Percentiles rank a stretch among this genome's conserved stretches.
Evolutionary conservation across 2,329 filamentous ascomycete genomes (phyloP).

Genomic region (Fusarium multiceps): DNA sequence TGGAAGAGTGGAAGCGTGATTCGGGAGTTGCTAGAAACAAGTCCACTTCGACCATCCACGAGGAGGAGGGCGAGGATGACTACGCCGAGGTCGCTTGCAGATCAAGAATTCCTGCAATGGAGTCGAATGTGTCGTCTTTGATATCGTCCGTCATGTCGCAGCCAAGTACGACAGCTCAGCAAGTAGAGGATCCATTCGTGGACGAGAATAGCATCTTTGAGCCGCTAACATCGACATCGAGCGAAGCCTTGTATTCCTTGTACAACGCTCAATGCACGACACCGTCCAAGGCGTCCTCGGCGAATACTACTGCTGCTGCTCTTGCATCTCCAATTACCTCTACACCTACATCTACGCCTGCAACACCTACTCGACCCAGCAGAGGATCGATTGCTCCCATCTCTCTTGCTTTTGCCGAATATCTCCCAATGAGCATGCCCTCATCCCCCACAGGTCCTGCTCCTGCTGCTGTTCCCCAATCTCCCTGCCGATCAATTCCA

Average conservation of each 20-base stretch:
- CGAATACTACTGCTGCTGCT: constrained; percentile 14
- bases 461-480: constrained; percentile 11
- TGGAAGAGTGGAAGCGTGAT: constrained; percentile 64
- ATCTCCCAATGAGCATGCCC: constrained; percentile 24
- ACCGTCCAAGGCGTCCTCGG: constrained; percentile 27
- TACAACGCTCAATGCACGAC: constrained; percentile 43
- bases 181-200: constrained; percentile 40
- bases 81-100: constrained; percentile 41
- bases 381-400: constrained; percentile 21
- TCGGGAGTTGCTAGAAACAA: constrained; percentile 63
- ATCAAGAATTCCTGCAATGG: constrained; percentile 23
- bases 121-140: constrained; percentile 31
- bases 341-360: constrained; percentile 21
- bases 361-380: constrained; percentile 35
- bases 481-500: constrained; percentile 24
- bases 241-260: constrained; percentile 37
- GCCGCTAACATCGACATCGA: constrained; percentile 39
- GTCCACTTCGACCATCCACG: constrained; percentile 54
- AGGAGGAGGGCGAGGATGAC: constrained; percentile 56
- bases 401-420: constrained; percentile 27
- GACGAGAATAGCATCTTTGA: constrained; percentile 42
- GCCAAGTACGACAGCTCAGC: constrained; percentile 26
- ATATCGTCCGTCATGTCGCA: constrained; percentile 31
- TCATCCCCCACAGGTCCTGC: constrained; percentile 26
- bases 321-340: constrained; percentile 7